A percentile compares a stretch with the other conserved stretches of the same genome.
These are phyloP conservation scores for Fusarium sp. DNA, from an alignment of 2,329 filamentous ascomycete species.

Conservation along the genomic window DNA sequence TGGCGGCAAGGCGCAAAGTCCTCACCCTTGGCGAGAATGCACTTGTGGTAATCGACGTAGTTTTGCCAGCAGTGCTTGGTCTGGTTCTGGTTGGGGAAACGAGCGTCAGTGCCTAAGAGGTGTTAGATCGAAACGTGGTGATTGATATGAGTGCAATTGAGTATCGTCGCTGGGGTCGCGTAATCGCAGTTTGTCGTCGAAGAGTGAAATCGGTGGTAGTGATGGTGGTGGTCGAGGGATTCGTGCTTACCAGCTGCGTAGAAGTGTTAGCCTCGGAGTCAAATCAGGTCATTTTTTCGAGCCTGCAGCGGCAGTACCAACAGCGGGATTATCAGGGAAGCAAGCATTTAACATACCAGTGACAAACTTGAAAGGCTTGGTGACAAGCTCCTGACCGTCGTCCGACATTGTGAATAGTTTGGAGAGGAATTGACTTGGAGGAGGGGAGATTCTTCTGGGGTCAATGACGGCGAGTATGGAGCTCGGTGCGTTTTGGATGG, in stretches of 20 bases:
- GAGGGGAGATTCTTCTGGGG: conserved; percentile 41
- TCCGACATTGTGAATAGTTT: conserved; percentile 82
- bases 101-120: conserved; percentile 89
- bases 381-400: conserved; percentile 77
- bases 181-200: conserved; percentile 30
- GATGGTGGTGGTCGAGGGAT: conserved; percentile 18
- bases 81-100: conserved; percentile 98
- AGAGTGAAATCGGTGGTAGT: conserved; percentile 28
- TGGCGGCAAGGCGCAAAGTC: conserved; percentile 97
- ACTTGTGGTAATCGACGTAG: conserved; percentile 99
- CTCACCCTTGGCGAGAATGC: conserved; percentile 97
- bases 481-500: conserved; percentile 48
- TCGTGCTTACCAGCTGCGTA: conserved; percentile 58
- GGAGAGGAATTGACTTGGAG: conserved; percentile 37
- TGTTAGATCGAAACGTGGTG: conserved; percentile 32
- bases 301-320: conserved; percentile 45
- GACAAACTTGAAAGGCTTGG: conserved; percentile 99
- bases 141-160: conserved; percentile 42
- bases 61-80: conserved; percentile 99
- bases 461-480: conserved; percentile 53
- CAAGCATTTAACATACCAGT: conserved; percentile 76
- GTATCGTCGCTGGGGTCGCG: conserved; percentile 37
- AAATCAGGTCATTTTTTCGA: conserved; percentile 52
- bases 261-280: conserved; percentile 57
- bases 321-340: conserved; percentile 51